Evolutionary conservation across 2,329 filamentous ascomycete species (phyloP).

Genomic region (Macrophomina tecta): DNA sequence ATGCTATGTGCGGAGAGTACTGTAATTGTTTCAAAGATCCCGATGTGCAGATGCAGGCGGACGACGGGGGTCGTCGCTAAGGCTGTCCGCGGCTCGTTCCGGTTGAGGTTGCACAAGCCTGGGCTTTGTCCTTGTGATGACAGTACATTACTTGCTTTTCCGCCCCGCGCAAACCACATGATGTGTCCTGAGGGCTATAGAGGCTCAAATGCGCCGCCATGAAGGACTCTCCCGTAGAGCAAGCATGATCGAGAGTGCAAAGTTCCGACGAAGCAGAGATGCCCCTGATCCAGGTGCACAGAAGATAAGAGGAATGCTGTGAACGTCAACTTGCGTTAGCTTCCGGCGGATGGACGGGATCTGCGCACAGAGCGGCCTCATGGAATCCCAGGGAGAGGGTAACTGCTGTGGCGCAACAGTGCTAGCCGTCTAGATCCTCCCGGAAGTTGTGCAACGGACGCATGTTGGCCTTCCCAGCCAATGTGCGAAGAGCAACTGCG

Average conservation of each 20-base stretch:
- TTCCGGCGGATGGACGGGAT: constrained; percentile 3
- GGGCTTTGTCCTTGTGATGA: neutral
- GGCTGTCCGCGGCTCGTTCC: constrained; percentile 4
- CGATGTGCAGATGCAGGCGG: neutral
- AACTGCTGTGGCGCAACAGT: neutral
- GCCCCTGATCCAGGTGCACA: neutral
- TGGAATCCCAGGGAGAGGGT: constrained; percentile 1
- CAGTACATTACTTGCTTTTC: constrained; percentile 15
- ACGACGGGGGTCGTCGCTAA: neutral
- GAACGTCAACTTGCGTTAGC: constrained; percentile 5
- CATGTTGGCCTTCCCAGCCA: neutral
- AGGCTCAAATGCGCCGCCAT: neutral
- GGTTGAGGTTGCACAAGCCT: constrained; percentile 5
- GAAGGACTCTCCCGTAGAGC: neutral
- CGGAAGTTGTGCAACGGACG: neutral
- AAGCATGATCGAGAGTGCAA: neutral
- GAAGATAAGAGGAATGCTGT: constrained; percentile 11
- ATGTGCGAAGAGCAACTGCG: neutral
- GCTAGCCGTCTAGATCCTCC: neutral
- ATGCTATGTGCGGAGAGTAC: neutral
- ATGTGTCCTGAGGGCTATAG: neutral
- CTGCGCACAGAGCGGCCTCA: neutral
- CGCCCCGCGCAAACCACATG: neutral
- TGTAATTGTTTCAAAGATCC: constrained; percentile 11
- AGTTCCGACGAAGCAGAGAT: neutral